phyloP scores from a whole-genome alignment of 768 basidiomycete genomes.

The Rhodotorula graminis region DNA sequence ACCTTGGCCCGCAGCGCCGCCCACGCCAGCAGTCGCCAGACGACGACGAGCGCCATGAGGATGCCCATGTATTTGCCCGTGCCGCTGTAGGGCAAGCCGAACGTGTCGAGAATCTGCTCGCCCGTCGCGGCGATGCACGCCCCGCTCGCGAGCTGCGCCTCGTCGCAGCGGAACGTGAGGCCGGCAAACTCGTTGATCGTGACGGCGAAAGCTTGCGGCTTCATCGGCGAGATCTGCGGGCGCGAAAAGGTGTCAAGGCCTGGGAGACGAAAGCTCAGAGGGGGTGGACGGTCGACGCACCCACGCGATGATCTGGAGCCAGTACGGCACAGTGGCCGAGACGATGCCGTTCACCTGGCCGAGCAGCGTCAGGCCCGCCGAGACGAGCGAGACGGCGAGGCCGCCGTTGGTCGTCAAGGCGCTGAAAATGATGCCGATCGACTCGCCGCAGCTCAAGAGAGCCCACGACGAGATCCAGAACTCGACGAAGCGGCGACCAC shows the following conservation, averaged over 20 bases:
- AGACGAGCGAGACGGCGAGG: constrained; percentile 25
- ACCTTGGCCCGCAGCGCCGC: constrained; percentile 22
- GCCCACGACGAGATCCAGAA: constrained; percentile 47
- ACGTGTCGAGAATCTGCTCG: constrained; percentile 46
- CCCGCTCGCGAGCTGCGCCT: constrained; percentile 43
- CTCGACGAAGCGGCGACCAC: constrained; percentile 47
- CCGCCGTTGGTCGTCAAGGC: constrained; percentile 12
- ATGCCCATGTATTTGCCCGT: constrained; percentile 40
- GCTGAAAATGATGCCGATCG: constrained; percentile 45
- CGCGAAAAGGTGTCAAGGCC: constrained; percentile 3
- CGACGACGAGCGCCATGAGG: constrained; percentile 41
- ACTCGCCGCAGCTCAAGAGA: constrained; percentile 47
- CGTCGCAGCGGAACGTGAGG: constrained; percentile 45
- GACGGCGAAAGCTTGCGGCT: constrained; percentile 45
- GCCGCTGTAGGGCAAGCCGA: constrained; percentile 34
- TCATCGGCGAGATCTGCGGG: constrained; percentile 28
- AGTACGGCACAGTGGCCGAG: constrained; percentile 46
- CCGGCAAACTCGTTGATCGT: constrained; percentile 49
- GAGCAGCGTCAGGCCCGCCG: constrained; percentile 15
- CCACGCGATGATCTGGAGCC: constrained; percentile 44
- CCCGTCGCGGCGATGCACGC: constrained; percentile 48
- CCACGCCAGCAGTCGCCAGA: constrained; percentile 44
- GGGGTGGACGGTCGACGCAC: background rate
- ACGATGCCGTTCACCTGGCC: constrained; percentile 38
- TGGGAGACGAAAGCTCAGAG: no score